Evolutionary conservation across 78 protist species (phyloP).

Genomic region (Dictyostelium purpureum): DNA sequence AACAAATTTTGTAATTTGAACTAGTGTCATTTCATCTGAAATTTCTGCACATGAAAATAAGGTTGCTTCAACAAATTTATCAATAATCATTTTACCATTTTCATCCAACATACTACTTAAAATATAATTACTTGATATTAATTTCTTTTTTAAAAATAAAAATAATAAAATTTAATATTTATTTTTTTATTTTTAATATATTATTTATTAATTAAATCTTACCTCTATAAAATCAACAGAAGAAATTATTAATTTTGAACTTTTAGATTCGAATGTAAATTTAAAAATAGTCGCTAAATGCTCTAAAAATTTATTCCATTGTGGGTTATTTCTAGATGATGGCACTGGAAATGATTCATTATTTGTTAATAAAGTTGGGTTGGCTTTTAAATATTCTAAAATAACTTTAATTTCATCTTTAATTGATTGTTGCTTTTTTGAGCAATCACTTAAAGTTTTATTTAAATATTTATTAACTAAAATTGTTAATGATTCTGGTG

Average conservation of each 20-base stretch:
- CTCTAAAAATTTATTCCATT: conserved; percentile 1
- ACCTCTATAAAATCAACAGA: conserved; percentile 54
- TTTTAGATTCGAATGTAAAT: conserved; percentile 30
- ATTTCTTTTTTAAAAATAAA: conserved; percentile 6
- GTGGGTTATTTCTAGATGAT: neutral
- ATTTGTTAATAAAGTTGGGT: conserved; percentile 33
- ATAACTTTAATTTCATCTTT: conserved; percentile 53
- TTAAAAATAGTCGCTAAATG: conserved; percentile 36
- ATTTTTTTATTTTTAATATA: neutral
- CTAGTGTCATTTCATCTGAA: conserved; percentile 62
- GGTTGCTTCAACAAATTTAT: conserved; percentile 67
- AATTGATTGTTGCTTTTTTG: conserved; percentile 54
- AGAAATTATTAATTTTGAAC: conserved; percentile 21
- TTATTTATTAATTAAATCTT: neutral
- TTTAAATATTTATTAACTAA: conserved; percentile 19
- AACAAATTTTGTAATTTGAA: conserved; percentile 45
- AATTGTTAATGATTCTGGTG: conserved; percentile 13
- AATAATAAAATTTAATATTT: neutral
- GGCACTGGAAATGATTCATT: neutral
- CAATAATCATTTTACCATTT: conserved; percentile 24
- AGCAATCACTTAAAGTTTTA: conserved; percentile 32
- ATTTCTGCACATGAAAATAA: conserved; percentile 47
- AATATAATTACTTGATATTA: conserved; percentile 62
- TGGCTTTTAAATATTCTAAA: conserved; percentile 24
- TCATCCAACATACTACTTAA: conserved; percentile 27